These are phyloP conservation scores for Phytopythium kandeliae DNA, from an alignment of 352 stramenopile genomes.

Conservation along the genomic window DNA sequence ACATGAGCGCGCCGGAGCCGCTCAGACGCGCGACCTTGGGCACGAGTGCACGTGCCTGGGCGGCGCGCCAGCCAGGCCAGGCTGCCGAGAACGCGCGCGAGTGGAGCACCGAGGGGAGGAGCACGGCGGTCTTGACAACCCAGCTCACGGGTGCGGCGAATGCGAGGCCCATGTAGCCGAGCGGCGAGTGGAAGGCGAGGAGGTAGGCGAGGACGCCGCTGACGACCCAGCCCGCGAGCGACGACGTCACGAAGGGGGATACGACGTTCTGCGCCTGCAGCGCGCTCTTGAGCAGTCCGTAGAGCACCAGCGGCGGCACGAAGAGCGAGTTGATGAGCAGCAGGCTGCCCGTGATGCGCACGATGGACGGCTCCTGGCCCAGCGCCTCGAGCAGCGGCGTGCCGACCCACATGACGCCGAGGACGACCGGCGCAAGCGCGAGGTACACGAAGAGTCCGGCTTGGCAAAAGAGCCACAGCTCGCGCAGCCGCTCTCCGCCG, in stretches of 20 bases:
- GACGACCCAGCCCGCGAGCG: constrained; percentile 17
- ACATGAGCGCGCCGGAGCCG: constrained; percentile 22
- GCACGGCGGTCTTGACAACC: constrained; percentile 22
- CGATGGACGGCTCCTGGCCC: constrained; percentile 31
- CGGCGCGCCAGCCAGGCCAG: constrained; percentile 31
- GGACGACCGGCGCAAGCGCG: constrained; percentile 14
- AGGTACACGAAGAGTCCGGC: constrained; percentile 31
- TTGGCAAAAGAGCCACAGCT: constrained; percentile 49
- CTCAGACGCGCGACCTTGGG: constrained; percentile 18
- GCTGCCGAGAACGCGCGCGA: constrained; percentile 24
- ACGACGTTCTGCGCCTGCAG: constrained; percentile 49
- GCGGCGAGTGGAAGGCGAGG: constrained; percentile 29
- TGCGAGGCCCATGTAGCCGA: constrained; percentile 38
- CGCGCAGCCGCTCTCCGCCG: constrained; percentile 22
- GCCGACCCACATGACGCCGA: constrained; percentile 21
- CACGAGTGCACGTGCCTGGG: constrained; percentile 15
- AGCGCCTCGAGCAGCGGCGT: constrained; percentile 24
- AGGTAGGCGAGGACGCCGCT: constrained; percentile 25
- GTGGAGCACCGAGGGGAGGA: constrained; percentile 26
- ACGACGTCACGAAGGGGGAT: constrained; percentile 20
- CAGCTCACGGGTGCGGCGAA: constrained; percentile 28
- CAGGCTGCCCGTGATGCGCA: constrained; percentile 16
- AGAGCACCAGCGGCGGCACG: constrained; percentile 22
- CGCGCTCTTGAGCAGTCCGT: constrained; percentile 24
- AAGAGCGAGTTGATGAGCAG: constrained; percentile 21